Evolutionary conservation across 2,329 filamentous ascomycete genomes (phyloP).

Genomic region (Waltergamsia citrina): DNA sequence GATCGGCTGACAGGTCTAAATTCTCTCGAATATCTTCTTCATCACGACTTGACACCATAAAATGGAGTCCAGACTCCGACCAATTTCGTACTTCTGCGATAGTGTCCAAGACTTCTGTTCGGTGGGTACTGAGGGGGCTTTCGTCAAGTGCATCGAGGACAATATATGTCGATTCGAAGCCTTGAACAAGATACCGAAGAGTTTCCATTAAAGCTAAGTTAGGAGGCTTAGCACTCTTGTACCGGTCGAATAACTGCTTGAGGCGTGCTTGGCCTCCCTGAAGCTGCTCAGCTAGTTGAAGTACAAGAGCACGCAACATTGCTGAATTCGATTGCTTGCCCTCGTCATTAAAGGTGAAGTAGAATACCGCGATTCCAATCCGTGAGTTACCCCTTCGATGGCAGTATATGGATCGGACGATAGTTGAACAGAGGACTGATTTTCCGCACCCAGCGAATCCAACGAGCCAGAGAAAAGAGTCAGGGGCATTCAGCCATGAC

Average conservation of each 20-base stretch:
- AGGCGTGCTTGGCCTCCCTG: conserved; percentile 9
- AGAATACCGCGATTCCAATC: conserved; percentile 25
- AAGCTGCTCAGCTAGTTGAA: conserved; percentile 21
- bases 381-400: conserved; percentile 9
- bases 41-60: conserved; percentile 23
- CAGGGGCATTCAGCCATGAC: conserved; percentile 14
- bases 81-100: conserved; percentile 14
- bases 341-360: conserved; percentile 26
- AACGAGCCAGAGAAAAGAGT: conserved; percentile 27
- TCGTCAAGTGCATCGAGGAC: conserved; percentile 27
- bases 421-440: conserved; percentile 25
- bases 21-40: conserved; percentile 17
- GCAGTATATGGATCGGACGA: conserved; percentile 17
- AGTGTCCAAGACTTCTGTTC: conserved; percentile 13
- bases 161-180: conserved; percentile 21
- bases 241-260: conserved; percentile 8
- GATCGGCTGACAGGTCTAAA: no score
- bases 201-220: conserved; percentile 11
- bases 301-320: conserved; percentile 20
- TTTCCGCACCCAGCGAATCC: conserved; percentile 30
- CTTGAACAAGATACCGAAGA: conserved; percentile 11
- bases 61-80: conserved; percentile 13
- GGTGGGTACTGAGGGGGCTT: conserved; percentile 14
- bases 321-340: conserved; percentile 18
- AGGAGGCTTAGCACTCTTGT: conserved; percentile 9